Base-by-base conservation (phyloP, 73 alveolate species). In the Tetrahymena malaccensis region DNA sequence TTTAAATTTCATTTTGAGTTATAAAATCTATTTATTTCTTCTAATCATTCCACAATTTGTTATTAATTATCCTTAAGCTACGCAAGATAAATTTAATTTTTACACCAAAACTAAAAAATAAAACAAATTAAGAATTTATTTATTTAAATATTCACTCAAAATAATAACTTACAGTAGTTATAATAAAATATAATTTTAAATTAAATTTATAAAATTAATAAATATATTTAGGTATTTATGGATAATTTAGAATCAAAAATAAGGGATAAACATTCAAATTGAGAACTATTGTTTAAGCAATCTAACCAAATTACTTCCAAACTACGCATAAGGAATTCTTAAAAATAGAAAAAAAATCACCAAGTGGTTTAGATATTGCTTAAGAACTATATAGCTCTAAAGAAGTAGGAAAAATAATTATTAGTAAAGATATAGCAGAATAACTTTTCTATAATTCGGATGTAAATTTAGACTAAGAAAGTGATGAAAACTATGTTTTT, bases 301-400 rank as follows among this genome's bases (percentile, higher is more conserved):
- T 97, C 0, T 94, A 98, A 44, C 98, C 97, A 37, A 35, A 85
- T 19, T n/a, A 93, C 31, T 94, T 96, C n/a, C 93, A 95, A n/a
- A 85, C 97, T 13, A 85, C 96, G 35, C 17, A 38, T 22, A 58
- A 85, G 19, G 93, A 97, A 43, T 96, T 97, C 93, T 21, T 97
- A 70, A 85, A 95, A 35, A 37, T 97, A 4, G 96, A 95, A 43
- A 31, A 94, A 31, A 25, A 55, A 44, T 57, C 95, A 50, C 34
- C 83, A 35, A 96, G 97, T 43, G 89, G 94, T 27, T 94, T 97
- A 43, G 95, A 94, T 85, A 94, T 96, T 16, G 97, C 70, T 37
- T 98, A 98, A 84, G 95, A 97, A 94, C 96, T 98, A 33, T 98
- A 97, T 85, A 96, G 98, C 33, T 95, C 98, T 17, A 85, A 97